Evolutionary conservation across 495 filamentous ascomycete genomes (phyloP).

Genomic region (Xanthoparmelia taractica): DNA sequence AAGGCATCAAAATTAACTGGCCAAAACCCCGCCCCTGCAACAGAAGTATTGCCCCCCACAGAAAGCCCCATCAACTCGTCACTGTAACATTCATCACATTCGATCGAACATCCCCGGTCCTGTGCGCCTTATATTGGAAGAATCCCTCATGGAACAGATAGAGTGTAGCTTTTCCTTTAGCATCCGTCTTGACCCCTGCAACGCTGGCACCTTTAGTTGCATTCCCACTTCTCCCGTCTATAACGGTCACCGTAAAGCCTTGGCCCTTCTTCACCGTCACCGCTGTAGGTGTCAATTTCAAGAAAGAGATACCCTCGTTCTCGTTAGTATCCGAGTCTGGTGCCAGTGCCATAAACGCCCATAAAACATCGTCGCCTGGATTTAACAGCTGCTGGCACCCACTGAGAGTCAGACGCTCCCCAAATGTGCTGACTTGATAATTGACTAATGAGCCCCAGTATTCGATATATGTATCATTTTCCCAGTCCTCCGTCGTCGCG

Average conservation of each 20-base stretch:
- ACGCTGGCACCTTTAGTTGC: not conserved
- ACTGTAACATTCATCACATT: conserved; percentile 7
- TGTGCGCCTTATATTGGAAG: conserved; percentile 11
- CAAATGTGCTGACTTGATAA: conserved; percentile 8
- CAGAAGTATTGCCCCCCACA: no score
- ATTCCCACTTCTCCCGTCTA: conserved; percentile 8
- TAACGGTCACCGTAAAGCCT: not conserved
- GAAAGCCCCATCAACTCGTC: not conserved
- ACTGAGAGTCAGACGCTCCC: not conserved
- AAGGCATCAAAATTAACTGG: no score
- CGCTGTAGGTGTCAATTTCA: conserved; percentile 8
- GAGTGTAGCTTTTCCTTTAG: conserved; percentile 10
- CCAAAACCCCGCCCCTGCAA: no score
- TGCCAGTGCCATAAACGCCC: conserved; percentile 7
- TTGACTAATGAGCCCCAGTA: conserved; percentile 19
- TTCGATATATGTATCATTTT: not conserved
- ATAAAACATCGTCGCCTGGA: conserved; percentile 12
- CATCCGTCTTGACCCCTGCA: conserved; percentile 15
- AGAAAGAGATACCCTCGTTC: not conserved
- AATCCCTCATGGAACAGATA: not conserved
- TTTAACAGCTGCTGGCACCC: conserved; percentile 19
- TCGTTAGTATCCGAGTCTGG: not conserved
- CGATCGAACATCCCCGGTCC: not conserved
- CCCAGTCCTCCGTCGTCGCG: not conserved
- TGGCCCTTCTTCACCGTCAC: conserved; percentile 13